phyloP scores from a whole-genome alignment of 2,329 filamentous ascomycete genomes.

The Xylariaceae sp. region DNA sequence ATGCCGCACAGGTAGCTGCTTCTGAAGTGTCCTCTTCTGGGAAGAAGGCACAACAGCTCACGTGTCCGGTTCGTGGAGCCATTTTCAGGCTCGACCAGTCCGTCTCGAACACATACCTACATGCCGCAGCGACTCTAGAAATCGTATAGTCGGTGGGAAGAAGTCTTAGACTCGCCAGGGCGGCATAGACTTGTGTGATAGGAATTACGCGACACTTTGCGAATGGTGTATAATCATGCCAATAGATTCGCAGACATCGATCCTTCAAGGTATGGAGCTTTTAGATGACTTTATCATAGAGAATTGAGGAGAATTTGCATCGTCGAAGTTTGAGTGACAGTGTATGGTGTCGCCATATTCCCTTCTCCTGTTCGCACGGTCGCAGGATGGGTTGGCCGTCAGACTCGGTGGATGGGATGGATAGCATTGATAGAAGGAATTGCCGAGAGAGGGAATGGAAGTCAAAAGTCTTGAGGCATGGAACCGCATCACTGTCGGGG shows the following conservation, averaged over 20 bases:
- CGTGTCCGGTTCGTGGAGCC: conserved; percentile 66
- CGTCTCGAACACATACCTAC: conserved; percentile 71
- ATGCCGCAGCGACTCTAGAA: conserved; percentile 61
- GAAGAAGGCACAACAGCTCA: conserved; percentile 73
- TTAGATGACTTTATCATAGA: too few species aligned
- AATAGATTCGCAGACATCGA: conserved; percentile 73
- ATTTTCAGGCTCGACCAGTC: conserved; percentile 68
- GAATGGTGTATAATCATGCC: conserved; percentile 78
- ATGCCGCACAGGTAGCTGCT: conserved; percentile 63
- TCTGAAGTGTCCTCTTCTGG: conserved; percentile 59
- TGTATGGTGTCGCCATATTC: too few species aligned
- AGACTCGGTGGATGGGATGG: too few species aligned
- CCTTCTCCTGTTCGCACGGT: too few species aligned
- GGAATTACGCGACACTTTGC: conserved; percentile 72
- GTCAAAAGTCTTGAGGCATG: too few species aligned
- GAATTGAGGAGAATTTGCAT: too few species aligned
- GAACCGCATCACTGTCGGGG: too few species aligned
- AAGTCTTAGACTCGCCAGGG: conserved; percentile 67
- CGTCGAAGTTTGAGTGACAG: too few species aligned
- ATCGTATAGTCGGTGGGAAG: conserved; percentile 70
- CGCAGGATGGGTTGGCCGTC: too few species aligned
- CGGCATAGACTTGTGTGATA: conserved; percentile 59
- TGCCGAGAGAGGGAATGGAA: too few species aligned
- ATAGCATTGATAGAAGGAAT: too few species aligned
- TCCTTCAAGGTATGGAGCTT: too few species aligned